Base-by-base conservation (phyloP, 1,139 yeast species). In the Hansenula lynferdii region DNA sequence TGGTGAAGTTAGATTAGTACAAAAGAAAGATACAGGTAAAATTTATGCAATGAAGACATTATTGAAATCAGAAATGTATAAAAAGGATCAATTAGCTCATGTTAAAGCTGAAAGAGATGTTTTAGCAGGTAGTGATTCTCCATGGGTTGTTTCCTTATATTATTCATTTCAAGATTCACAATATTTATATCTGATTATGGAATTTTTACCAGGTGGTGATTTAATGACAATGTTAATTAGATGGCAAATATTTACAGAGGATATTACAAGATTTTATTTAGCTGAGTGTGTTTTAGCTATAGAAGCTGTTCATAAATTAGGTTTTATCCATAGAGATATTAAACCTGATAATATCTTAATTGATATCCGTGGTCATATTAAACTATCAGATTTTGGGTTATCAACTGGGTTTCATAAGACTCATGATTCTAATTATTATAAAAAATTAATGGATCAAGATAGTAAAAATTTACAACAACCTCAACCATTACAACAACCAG, bases 51-150 rank as follows among this genome's bases (percentile, higher is more conserved):
- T 84, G 94, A 84, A 84, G 60, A 84, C 92, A 1, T 64, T 84
- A 42, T 63, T 84, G 44, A 84, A 84, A 58, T 75, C 83, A 28
- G 94, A 84, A 62, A 84, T 84, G 94, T 83, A 81, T 59, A 82
- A 83, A 54, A 82, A 82, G 49, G 94, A 84, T 54, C 94, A 84
- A 60, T 63, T 84, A 44, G 92, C 92, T 0, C 94, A 84, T 56
- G 94, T 84, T 24, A 83, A 82, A 53, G 92, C 94, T 0, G 94
- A 84, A 62, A 77, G 94, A 63, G 94, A 84, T 64, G 90, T 84
- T 27, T 67, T 84, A 50, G 94, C 92, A 0, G 92, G 89, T 8
- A 79, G 86, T 51, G 89, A 84, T 59, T 82, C 92, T 8, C 92
- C 92, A 7, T 84, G 94, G 94, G 92, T 84, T 40, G 94, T 84